Evolutionary conservation across 768 basidiomycete genomes (phyloP), one percentile per base, ranked within the genome.

Genomic region (Panaeolus papilionaceus): DNA sequence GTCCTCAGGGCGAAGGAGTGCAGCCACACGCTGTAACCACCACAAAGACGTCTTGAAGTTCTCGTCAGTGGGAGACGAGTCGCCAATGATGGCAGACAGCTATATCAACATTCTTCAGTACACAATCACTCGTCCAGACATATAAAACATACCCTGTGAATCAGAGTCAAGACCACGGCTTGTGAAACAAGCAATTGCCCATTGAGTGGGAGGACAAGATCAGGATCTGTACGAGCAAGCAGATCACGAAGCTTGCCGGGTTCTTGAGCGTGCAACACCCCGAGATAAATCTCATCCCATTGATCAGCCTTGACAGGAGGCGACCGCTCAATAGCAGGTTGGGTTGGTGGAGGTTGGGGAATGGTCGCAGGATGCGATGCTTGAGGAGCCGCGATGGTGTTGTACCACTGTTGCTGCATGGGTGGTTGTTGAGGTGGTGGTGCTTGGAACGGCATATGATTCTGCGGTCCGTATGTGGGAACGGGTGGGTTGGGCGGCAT

Each of bases 251-350:
- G 86, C 77, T 93, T 92, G 68, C 84, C 81, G 16, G 85, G 72
- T 72, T 95, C 93, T 76, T 94, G 92, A 39, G 88, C 88, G 68
- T 90, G 88, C 65, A 95, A 81, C 39, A 93, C 90, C 18, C 88
- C 85, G 40, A 95, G 83, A 76, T 94, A 95, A 10, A 88, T 86
- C 68, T 93, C 92, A 70, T 95, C 93, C 93, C 93, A 95, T 69
- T 93, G 91, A 74, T 93, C 93, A 54, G 84, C 65, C 72, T 85
- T 85, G 49, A 82, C 78, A n/a, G 89, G 84, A 16, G 86, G 85
- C 37, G 88, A 80, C 69, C 84, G 77, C 65, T 87, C 87, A 64
- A 78, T 74, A 54, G 76, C 84, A 63, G 73, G 73, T 38, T 72
- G 77, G 63, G 77, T 71, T 11, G 79, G 74, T 7, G 81, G 79